These are phyloP conservation scores for Anthoceros angustus DNA, from an alignment of 225 moss, liverwort and hornwort species.

Conservation along the genomic window DNA sequence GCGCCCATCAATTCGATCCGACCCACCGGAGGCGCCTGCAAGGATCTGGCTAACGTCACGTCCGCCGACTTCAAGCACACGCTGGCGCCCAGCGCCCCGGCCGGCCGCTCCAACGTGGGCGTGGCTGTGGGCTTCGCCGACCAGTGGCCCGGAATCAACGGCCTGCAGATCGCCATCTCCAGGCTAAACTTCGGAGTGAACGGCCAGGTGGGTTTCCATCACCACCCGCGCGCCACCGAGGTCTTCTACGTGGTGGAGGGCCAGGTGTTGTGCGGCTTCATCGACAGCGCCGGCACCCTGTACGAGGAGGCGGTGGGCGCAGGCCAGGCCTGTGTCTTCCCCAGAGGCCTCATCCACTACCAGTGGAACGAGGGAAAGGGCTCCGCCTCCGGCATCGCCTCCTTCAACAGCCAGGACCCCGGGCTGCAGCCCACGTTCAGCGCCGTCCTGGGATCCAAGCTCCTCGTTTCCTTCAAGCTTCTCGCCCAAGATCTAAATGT, in stretches of 20 bases:
- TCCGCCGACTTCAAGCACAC: background rate
- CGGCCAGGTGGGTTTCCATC: background rate
- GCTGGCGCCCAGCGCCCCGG: background rate
- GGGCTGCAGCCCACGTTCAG: too few species aligned
- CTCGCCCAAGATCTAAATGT: too few species aligned
- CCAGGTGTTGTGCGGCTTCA: background rate
- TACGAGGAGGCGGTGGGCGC: background rate
- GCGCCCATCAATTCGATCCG: background rate
- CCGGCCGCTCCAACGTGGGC: background rate
- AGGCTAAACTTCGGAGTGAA: background rate
- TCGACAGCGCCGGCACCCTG: background rate
- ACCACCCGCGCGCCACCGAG: conserved; percentile 3
- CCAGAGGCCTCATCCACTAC: conserved; percentile 1
- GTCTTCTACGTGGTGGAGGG: background rate
- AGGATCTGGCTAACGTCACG: background rate
- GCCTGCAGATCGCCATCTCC: background rate
- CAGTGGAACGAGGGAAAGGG: background rate
- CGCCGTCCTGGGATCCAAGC: too few species aligned
- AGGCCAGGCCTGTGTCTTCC: background rate
- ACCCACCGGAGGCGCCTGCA: background rate
- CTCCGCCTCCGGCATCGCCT: background rate
- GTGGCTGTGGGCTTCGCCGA: background rate
- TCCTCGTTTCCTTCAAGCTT: too few species aligned
- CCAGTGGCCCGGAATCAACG: background rate
- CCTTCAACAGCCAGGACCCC: background rate